Evolutionary conservation across 257 asterid genomes (phyloP).

Genomic region (Ilex aquifolium): DNA sequence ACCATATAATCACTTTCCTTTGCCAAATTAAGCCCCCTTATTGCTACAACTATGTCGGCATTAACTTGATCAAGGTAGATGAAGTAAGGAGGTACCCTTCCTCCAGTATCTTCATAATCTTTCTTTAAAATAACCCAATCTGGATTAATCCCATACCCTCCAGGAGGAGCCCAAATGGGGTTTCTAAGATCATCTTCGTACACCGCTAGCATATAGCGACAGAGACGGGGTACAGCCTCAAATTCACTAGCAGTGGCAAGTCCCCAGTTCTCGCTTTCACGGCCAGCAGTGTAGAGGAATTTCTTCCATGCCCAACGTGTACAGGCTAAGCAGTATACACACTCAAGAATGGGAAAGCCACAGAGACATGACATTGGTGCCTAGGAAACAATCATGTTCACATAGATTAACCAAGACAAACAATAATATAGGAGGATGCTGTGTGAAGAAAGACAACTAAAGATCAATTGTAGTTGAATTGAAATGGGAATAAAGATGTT

Average conservation of each 20-base stretch:
- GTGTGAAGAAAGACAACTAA: no score
- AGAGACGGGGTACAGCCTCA: slow-evolving; percentile 76
- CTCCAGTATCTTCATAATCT: slow-evolving; percentile 49
- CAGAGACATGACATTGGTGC: slow-evolving; percentile 85
- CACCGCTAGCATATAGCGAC: slow-evolving; percentile 63
- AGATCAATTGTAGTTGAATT: no score
- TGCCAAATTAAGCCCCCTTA: slow-evolving; percentile 88
- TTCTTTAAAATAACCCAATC: slow-evolving; percentile 59
- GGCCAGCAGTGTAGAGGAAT: slow-evolving; percentile 80
- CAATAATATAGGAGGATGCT: no score
- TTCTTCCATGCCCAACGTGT: slow-evolving; percentile 97
- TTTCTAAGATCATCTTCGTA: slow-evolving; percentile 75
- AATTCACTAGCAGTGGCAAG: slow-evolving; percentile 77
- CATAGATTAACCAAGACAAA: slow-evolving; percentile 14
- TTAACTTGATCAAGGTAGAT: slow-evolving; percentile 76
- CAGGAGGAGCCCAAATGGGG: slow-evolving; percentile 78
- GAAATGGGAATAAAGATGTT: no score
- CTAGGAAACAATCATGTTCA: slow-evolving; percentile 27
- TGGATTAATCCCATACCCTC: slow-evolving; percentile 79
- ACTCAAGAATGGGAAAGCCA: slow-evolving; percentile 86
- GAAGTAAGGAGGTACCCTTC: slow-evolving; percentile 77
- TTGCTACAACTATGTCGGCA: slow-evolving; percentile 55
- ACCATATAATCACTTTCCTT: slow-evolving; percentile 74
- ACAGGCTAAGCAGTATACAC: slow-evolving; percentile 93
- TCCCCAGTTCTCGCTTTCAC: slow-evolving; percentile 94